phyloP scores from a whole-genome alignment of 2,329 filamentous ascomycete genomes.

The Phialophora tarda region DNA sequence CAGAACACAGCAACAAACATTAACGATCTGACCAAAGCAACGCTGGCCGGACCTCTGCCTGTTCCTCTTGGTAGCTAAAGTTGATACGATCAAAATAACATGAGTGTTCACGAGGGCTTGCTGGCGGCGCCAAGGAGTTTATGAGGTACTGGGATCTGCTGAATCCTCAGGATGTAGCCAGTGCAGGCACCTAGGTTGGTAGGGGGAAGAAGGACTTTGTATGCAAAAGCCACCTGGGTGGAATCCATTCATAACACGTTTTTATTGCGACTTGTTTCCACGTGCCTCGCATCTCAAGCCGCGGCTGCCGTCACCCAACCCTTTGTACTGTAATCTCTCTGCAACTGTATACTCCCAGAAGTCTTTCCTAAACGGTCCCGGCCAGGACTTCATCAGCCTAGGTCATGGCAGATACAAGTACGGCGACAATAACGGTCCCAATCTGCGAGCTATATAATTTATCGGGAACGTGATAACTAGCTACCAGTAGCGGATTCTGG shows the following conservation, averaged over 20 bases:
- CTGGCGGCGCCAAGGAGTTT: constrained; percentile 19
- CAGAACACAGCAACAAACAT: constrained; percentile 33
- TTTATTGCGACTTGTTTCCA: neutral
- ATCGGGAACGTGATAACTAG: too few species aligned
- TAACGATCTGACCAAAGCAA: constrained; percentile 30
- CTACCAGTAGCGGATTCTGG: too few species aligned
- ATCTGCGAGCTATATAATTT: too few species aligned
- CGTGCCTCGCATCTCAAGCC: neutral
- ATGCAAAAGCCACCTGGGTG: constrained; percentile 3
- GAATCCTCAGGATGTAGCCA: constrained; percentile 6
- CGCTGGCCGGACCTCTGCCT: constrained; percentile 29
- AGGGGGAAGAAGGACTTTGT: constrained; percentile 5
- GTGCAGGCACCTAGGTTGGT: neutral
- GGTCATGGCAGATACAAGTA: too few species aligned
- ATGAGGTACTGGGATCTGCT: neutral
- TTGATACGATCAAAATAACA: neutral
- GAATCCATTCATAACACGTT: constrained; percentile 6
- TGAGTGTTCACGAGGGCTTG: constrained; percentile 14
- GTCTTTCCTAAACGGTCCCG: too few species aligned
- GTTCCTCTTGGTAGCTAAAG: constrained; percentile 24
- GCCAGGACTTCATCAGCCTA: too few species aligned
- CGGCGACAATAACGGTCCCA: too few species aligned
- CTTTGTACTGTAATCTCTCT: too few species aligned
- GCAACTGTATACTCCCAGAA: too few species aligned
- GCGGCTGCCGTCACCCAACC: too few species aligned